Base-by-base conservation (phyloP, 2,329 filamentous ascomycete species). In the Penicillium sumatraense region DNA sequence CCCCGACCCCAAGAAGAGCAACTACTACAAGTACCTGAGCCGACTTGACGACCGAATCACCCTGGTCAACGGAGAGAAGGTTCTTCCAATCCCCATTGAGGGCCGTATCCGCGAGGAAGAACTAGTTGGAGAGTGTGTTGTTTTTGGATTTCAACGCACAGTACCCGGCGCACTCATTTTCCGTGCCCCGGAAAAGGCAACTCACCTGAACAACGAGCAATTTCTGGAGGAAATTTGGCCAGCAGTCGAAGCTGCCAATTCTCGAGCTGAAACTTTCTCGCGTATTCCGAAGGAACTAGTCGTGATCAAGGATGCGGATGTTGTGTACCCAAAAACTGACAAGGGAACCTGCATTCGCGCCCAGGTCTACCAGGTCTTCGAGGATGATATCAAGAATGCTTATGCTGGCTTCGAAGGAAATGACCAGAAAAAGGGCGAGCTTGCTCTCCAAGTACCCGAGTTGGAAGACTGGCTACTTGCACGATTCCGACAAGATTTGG, bases 301-400 rank as follows among this genome's bases (percentile, higher is more conserved):
- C 0, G 64, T 81, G 0, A 64, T 86, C 5, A 71, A 84, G 5
- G 73, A 76, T 0, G 59, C 72, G 0, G 79, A 78, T 2, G 77
- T 75, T 4, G 58, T 67, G 2, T 86, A 83, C 58, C 76, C 82
- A 1, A 70, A 68, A 35, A 86, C 83, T 0, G 83, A 85, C 56
- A 86, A 86, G 64, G 81, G 81, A 3, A 85, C 81, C 0, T 77
- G 83, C 52, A 84, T 85, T 47, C 77, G 83, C 2, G 78, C 78
- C 3, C 76, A 78, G 16, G 75, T 81, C 7, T 83, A 84, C 59
- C 70, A 72, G 41, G 68, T 78, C 24, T 85, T 84, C 51, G 72
- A 75, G 10, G 63, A 75, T 0, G 64, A 78, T 13, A 84, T 85
- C 36, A 74, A 80, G n/a, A 62, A 64, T 3, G 71, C 75, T 2